Base-by-base conservation (phyloP, 2,329 filamentous ascomycete genomes). In the Sporothrix mexicana region DNA sequence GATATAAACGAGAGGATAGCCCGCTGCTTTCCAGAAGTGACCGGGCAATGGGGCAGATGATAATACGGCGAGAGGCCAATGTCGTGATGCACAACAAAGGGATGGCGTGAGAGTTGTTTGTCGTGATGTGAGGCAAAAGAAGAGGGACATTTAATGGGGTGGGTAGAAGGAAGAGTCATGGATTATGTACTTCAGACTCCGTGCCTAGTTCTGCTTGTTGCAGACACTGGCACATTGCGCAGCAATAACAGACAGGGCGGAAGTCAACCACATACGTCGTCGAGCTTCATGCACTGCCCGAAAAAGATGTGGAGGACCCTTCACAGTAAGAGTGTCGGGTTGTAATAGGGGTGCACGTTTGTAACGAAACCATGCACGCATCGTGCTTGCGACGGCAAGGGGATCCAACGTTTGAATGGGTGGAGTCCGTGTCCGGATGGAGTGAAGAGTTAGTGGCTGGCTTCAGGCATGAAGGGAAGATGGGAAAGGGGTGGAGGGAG, bases 21-120 rank as follows among this genome's bases (percentile, higher is more conserved):
- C 71, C 43, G 67, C 68, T 66, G 59, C 71, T 70, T 66, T 49
- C 67, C 67, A 73, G 67, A 70, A 73, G 67, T 66, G 71, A 66
- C 25, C 36, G 41, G 41, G 23, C 57, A 23, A 61, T 20, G 30
- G 45, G 23, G 43, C 3, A 10, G 25, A 51, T 12, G 17, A 23
- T 5, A n/a, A 47, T 25, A 43, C 1, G 51, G 30, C 49, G 13
- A 20, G 17, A 36, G 20, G 41, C 36, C 45, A 41, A 53, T 30
- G 53, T 61, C 10, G 68, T 49, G 53, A 7, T 36, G 36, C 23
- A 47, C 36, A 61, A 57, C 20, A 59, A 36, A n/a, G 10, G 8
- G 20, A n/a, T 3, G 2, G 8, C 13, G 68, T 47, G 67, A 49
- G 17, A 47, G 15, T 49, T 30, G 20, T 23, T n/a, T 30, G 2